These are phyloP conservation scores for Ocimum tenuiflorum DNA, from an alignment of 257 asterid genomes.

Conservation along the genomic window DNA sequence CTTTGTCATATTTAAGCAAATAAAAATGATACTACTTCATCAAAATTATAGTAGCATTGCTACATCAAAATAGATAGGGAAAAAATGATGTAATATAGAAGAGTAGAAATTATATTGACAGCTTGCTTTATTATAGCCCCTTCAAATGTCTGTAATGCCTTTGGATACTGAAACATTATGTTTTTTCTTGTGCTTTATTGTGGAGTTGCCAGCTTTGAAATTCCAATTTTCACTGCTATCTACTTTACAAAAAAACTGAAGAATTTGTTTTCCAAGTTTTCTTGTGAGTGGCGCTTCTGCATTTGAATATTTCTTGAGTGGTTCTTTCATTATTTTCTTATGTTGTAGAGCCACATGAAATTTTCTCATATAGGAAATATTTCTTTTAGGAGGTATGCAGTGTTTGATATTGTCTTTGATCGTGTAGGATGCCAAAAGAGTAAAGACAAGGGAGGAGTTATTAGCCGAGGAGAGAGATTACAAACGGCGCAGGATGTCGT, in stretches of 20 bases:
- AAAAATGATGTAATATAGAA: background rate
- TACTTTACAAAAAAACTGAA: background rate
- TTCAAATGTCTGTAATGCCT: background rate
- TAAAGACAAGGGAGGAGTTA: conserved; percentile 78
- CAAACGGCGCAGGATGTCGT: conserved; percentile 89
- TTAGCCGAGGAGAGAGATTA: conserved; percentile 99
- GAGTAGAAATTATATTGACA: background rate
- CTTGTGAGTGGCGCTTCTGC: background rate
- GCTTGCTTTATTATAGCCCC: background rate
- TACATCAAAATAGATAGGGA: too few species aligned
- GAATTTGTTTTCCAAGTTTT: background rate
- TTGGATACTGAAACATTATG: background rate
- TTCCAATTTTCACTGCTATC: background rate
- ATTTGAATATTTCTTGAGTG: background rate
- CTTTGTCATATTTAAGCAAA: background rate
- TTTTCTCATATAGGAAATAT: background rate
- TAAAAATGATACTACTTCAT: background rate
- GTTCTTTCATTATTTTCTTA: background rate
- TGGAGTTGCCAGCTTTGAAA: background rate
- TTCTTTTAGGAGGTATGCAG: background rate
- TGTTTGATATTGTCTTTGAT: background rate
- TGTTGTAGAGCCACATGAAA: background rate
- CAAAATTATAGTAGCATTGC: background rate
- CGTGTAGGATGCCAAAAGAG: conserved; percentile 48
- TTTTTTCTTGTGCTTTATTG: background rate